Evolutionary conservation across 768 basidiomycete species (phyloP).

Genomic region (Boletus coccyginus): DNA sequence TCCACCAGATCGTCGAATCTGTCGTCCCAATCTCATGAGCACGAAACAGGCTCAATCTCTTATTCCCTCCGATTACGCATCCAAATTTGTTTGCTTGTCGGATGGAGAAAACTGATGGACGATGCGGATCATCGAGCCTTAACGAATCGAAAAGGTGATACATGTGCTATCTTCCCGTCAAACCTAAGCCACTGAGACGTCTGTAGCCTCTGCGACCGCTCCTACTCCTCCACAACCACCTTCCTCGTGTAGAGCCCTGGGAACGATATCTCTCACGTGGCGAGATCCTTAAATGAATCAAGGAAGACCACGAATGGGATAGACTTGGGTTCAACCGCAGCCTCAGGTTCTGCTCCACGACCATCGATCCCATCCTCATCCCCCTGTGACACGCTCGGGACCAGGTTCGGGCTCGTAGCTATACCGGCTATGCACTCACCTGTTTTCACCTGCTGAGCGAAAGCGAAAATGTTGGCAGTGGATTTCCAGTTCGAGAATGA

Average conservation of each 20-base stretch:
- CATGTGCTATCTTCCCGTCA: slow-evolving; percentile 50
- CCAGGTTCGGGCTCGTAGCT: no score
- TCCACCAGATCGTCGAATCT: slow-evolving; percentile 63
- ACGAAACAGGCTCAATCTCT: slow-evolving; percentile 60
- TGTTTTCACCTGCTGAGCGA: no score
- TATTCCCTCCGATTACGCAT: slow-evolving; percentile 29
- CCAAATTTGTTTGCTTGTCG: no score
- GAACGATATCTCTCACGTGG: no score
- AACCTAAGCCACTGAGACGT: slow-evolving; percentile 17
- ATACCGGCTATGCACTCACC: no score
- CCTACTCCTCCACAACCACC: slow-evolving; percentile 10
- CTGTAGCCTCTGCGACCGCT: slow-evolving; percentile 20
- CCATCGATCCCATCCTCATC: neutral
- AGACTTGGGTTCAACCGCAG: slow-evolving; percentile 91
- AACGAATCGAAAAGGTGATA: slow-evolving; percentile 70
- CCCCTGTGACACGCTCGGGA: no score
- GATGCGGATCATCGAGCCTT: slow-evolving; percentile 79
- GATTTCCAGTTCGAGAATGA: no score
- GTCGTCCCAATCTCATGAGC: slow-evolving; percentile 88
- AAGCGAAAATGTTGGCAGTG: no score
- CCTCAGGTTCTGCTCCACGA: slow-evolving; percentile 34
- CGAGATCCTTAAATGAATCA: slow-evolving; percentile 72
- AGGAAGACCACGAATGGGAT: slow-evolving; percentile 90
- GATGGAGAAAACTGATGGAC: slow-evolving; percentile 70
- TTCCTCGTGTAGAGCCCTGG: no score